Evolutionary conservation across 768 basidiomycete species (phyloP), one percentile per base, ranked within the genome.

Genomic region (Tylopilus balloui): DNA sequence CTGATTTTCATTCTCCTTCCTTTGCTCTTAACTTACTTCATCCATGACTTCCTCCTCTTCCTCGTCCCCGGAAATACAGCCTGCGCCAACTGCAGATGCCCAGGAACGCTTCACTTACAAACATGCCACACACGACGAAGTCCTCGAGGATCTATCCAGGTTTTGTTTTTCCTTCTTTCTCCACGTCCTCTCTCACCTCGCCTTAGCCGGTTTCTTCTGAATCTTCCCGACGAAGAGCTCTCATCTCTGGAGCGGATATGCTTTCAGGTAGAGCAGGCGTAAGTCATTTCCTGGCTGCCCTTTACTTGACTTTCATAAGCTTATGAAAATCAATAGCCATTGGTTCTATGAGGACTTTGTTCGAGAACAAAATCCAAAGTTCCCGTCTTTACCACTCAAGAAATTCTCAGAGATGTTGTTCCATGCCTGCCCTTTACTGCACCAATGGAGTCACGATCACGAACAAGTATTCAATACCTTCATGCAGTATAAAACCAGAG

Each of bases 281-380:
- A 66, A 61, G 92, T 77, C 29, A 34, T 27, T 40, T 51, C 27
- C 42, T 51, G 48, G 29, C 42, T 38, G 46, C 54, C 32, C 42
- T 41, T 53, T 12, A 4, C 36, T 21, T 42, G 28, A 49, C 50
- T 51, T 42, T 51, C 42, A 48, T 50, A 53, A 40, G 56, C 56
- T 55, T 52, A 42, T 42, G 17, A 35, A 28, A 31, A 42, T 40
- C 20, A 37, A 9, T 63, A 96, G 94, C n/a, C 95, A 97, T 66
- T 99, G 95, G 95, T 99, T 91, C 69, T 99, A 99, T 61, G 96
- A 98, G 74, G 96, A 99, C 68, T 98, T 96, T 60, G 84, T 98
- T 55, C 88, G 96, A 36, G 92, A 94, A 65, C 81, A 88, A 69
- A 88, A 92, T 49, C 84, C 86, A 9, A 80, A 82, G 50, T 83